Evolutionary conservation across 768 basidiomycete species (phyloP).

Genomic region (Lactifluus hygrophoroides): DNA sequence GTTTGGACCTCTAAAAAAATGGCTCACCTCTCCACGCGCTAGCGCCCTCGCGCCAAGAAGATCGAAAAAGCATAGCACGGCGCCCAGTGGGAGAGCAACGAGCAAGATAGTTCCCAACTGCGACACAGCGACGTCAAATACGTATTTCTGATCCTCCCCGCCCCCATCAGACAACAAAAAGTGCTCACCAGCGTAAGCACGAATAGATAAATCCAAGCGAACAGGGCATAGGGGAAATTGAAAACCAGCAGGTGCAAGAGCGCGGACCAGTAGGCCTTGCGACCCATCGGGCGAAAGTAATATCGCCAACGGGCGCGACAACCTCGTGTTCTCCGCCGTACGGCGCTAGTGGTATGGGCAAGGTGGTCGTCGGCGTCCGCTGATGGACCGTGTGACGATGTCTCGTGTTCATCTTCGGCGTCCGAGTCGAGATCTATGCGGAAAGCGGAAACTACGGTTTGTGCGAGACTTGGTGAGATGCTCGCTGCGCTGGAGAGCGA

Average conservation of each 20-base stretch:
- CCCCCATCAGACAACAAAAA: not conserved
- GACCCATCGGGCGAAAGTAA: constrained; percentile 58
- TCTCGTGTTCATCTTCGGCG: constrained; percentile 23
- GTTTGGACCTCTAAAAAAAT: not conserved
- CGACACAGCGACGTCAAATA: not conserved
- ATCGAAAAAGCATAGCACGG: constrained; percentile 68
- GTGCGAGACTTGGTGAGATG: constrained; percentile 54
- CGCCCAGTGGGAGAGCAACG: constrained; percentile 71
- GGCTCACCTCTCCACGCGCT: constrained; percentile 56
- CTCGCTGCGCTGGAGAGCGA: constrained; percentile 45
- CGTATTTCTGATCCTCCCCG: too few relatives aligned
- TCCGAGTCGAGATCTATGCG: constrained; percentile 40
- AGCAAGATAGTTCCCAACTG: constrained; percentile 74
- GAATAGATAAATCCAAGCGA: constrained; percentile 74
- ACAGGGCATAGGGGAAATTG: constrained; percentile 72
- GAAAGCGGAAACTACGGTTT: constrained; percentile 65
- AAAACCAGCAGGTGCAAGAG: constrained; percentile 61
- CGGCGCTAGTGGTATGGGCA: constrained; percentile 8
- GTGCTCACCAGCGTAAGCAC: constrained; percentile 65
- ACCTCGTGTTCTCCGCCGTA: constrained; percentile 1
- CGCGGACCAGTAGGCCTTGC: constrained; percentile 51
- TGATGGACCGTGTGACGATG: constrained; percentile 11
- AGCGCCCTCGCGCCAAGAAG: constrained; percentile 66
- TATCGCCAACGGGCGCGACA: constrained; percentile 34
- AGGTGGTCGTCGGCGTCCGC: constrained; percentile 8